phyloP scores from a whole-genome alignment of 352 stramenopile species.

The Phytophthora colocasiae region DNA sequence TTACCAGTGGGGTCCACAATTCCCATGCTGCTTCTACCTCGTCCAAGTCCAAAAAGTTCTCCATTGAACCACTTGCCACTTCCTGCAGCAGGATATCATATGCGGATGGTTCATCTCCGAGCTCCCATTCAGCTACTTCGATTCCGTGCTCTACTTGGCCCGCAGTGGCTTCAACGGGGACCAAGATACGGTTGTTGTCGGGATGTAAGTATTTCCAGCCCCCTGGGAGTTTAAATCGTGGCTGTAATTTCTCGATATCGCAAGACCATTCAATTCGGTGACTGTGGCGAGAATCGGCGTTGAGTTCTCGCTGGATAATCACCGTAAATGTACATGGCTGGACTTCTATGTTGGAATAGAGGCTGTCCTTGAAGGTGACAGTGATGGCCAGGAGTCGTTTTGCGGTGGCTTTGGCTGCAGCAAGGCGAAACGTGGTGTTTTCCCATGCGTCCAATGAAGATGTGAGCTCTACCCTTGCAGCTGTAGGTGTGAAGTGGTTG shows the following conservation, averaged over 20 bases:
- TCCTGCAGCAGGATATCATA: slow-evolving; percentile 47
- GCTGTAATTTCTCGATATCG: slow-evolving; percentile 17
- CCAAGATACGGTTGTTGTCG: slow-evolving; percentile 11
- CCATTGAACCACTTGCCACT: slow-evolving; percentile 21
- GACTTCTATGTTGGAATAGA: neutral
- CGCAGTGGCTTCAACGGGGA: neutral
- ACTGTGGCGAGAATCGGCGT: slow-evolving; percentile 18
- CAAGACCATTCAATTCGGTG: slow-evolving; percentile 53
- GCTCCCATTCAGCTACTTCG: slow-evolving; percentile 23
- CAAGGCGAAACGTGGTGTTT: slow-evolving; percentile 45
- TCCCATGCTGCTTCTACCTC: slow-evolving; percentile 70
- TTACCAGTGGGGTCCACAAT: slow-evolving; percentile 69
- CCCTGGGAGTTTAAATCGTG: slow-evolving; percentile 8
- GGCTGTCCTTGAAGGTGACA: slow-evolving; percentile 26
- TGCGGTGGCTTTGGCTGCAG: slow-evolving; percentile 48
- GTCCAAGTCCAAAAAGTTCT: slow-evolving; percentile 59
- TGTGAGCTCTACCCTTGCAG: slow-evolving; percentile 41
- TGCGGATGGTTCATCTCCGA: slow-evolving; percentile 42
- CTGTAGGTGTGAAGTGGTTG: slow-evolving; percentile 40
- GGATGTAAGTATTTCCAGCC: slow-evolving; percentile 20
- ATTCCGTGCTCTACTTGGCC: neutral
- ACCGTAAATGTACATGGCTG: slow-evolving; percentile 37
- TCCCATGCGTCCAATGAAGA: slow-evolving; percentile 39
- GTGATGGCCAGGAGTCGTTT: slow-evolving; percentile 30
- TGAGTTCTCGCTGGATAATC: slow-evolving; percentile 45